phyloP scores from a whole-genome alignment of 768 basidiomycete genomes.

The Mycena crocata region DNA sequence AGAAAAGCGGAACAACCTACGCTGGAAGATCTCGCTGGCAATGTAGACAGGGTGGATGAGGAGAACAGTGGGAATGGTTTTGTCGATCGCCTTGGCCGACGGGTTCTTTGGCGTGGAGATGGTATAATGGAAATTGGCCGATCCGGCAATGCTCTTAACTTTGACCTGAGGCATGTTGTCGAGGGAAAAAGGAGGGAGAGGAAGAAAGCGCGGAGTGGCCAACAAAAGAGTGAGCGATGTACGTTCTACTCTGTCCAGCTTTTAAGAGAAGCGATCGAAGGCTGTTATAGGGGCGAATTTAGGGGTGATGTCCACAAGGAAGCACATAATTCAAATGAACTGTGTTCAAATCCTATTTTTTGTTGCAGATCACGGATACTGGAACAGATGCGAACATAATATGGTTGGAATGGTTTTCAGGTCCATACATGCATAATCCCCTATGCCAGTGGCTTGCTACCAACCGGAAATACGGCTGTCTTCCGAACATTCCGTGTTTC shows the following conservation, averaged over 20 bases:
- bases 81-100: slow-evolving; percentile 44
- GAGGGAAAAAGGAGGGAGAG: background rate
- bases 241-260: background rate
- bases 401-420: no score
- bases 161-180: slow-evolving; percentile 50
- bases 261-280: slow-evolving; percentile 1
- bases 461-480: no score
- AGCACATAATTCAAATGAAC: no score
- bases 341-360: no score
- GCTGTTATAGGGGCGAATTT: background rate
- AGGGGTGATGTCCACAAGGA: background rate
- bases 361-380: no score
- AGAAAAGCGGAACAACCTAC: slow-evolving; percentile 38
- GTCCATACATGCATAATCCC: no score
- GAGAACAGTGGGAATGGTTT: slow-evolving; percentile 49
- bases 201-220: slow-evolving; percentile 3
- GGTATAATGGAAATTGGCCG: slow-evolving; percentile 46
- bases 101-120: slow-evolving; percentile 51
- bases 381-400: no score
- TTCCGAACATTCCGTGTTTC: no score
- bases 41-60: slow-evolving; percentile 52
- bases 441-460: no score
- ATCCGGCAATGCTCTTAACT: slow-evolving; percentile 43
- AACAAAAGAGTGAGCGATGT: background rate
- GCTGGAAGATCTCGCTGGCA: slow-evolving; percentile 47